These are phyloP conservation scores for Prosopis cineraria DNA, from an alignment of 306 rosid genomes.

Conservation along the genomic window DNA sequence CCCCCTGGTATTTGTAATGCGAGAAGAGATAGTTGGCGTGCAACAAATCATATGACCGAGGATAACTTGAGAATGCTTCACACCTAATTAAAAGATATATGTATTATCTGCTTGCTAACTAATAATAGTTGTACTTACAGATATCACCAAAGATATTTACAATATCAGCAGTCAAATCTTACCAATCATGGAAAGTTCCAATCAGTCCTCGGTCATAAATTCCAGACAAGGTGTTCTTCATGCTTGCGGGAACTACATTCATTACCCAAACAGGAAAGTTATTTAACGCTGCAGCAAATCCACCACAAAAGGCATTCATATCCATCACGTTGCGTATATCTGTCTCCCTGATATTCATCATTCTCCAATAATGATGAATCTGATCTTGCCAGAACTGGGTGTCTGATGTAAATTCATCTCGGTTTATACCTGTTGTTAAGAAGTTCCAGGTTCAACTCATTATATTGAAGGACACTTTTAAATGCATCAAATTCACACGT, in stretches of 20 bases:
- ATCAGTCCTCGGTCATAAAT: constrained; percentile 76
- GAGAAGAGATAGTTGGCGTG: constrained; percentile 82
- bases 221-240: constrained; percentile 80
- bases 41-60: constrained; percentile 84
- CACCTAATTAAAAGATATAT: constrained; percentile 63
- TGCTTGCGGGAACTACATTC: constrained; percentile 80
- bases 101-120: constrained; percentile 34
- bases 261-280: constrained; percentile 74
- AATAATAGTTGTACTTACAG: not conserved
- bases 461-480: constrained; percentile 17
- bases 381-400: constrained; percentile 75
- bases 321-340: constrained; percentile 92
- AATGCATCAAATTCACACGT: constrained; percentile 15
- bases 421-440: constrained; percentile 58
- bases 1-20: constrained; percentile 56
- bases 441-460: constrained; percentile 28
- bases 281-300: constrained; percentile 75
- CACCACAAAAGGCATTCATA: constrained; percentile 85
- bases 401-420: constrained; percentile 63
- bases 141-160: not conserved
- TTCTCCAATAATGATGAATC: constrained; percentile 67
- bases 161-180: constrained; percentile 31
- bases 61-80: constrained; percentile 92
- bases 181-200: constrained; percentile 94
- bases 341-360: constrained; percentile 60